A percentile compares a stretch with the other conserved stretches of the same genome.
phyloP scores from a whole-genome alignment of 1,284 basidiomycete genomes.

The Microbotryum lychnidis-dioicae region DNA sequence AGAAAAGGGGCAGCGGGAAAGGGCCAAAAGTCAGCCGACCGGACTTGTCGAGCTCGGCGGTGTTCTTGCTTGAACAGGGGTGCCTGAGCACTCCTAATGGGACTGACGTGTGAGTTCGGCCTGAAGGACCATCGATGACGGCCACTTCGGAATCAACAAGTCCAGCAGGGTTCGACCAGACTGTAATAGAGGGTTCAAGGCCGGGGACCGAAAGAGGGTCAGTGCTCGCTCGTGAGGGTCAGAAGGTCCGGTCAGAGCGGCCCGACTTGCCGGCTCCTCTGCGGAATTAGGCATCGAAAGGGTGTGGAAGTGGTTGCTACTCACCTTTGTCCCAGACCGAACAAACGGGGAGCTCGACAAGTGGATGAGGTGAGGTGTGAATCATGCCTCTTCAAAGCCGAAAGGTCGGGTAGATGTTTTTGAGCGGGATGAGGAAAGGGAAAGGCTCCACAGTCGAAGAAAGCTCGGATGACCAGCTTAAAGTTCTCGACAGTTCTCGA shows the following conservation, averaged over 20 bases:
- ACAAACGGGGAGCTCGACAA: conserved; percentile 18
- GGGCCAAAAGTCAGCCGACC: background rate
- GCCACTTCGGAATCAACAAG: conserved; percentile 19
- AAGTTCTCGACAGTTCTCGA: background rate
- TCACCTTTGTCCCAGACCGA: conserved; percentile 26
- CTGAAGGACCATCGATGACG: conserved; percentile 31
- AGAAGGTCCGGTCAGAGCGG: background rate
- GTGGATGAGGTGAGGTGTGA: conserved; percentile 11
- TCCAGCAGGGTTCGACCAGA: conserved; percentile 27
- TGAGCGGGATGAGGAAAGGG: background rate
- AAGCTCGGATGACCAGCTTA: background rate
- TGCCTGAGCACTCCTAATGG: background rate
- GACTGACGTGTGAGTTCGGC: conserved; percentile 25
- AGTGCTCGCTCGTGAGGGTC: background rate
- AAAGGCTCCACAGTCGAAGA: background rate
- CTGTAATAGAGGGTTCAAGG: background rate
- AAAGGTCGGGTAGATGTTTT: background rate
- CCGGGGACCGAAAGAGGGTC: background rate
- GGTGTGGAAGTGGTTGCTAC: background rate
- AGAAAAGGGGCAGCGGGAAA: background rate
- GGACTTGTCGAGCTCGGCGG: background rate
- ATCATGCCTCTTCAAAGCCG: conserved; percentile 1
- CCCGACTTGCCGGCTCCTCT: background rate
- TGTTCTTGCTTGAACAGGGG: background rate
- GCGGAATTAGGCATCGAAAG: background rate